Evolutionary conservation across 805 yeast genomes (phyloP).

Genomic region (Hemisphaericaspora nanyangensis): DNA sequence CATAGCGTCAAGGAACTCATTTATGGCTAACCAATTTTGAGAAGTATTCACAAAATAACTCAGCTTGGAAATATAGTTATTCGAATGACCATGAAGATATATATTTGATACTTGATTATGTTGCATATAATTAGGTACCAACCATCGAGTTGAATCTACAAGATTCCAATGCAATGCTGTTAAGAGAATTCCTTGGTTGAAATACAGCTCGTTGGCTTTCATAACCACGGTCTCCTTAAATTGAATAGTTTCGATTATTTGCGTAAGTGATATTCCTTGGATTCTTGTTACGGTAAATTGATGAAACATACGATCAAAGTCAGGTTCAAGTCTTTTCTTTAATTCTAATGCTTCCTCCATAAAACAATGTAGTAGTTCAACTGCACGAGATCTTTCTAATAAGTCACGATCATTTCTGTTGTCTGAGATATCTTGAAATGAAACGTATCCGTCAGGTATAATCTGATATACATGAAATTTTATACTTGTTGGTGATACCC

Average conservation of each 20-base stretch:
- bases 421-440: constrained; percentile 13
- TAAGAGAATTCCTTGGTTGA: constrained; percentile 26
- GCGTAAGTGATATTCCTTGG: constrained; percentile 12
- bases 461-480: constrained; percentile 27
- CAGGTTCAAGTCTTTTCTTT: constrained; percentile 9
- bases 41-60: constrained; percentile 24
- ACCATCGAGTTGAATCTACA: constrained; percentile 23
- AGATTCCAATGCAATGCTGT: constrained; percentile 25
- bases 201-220: constrained; percentile 16
- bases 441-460: constrained; percentile 18
- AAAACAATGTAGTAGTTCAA: constrained; percentile 23
- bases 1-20: constrained; percentile 10
- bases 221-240: constrained; percentile 10
- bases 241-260: constrained; percentile 12
- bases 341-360: constrained; percentile 14
- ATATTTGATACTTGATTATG: constrained; percentile 18
- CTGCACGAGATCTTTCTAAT: constrained; percentile 16
- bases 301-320: constrained; percentile 19
- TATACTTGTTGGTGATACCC: constrained; percentile 25
- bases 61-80: background rate
- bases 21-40: constrained; percentile 9
- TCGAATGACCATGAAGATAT: constrained; percentile 3
- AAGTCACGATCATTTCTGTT: constrained; percentile 18
- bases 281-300: constrained; percentile 17
- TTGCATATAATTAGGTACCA: constrained; percentile 17